A percentile compares a stretch with the other conserved stretches of the same genome.
Conservation (phyloP, 2,329 filamentous ascomycete species). For the Fusarium circinatum region DNA sequence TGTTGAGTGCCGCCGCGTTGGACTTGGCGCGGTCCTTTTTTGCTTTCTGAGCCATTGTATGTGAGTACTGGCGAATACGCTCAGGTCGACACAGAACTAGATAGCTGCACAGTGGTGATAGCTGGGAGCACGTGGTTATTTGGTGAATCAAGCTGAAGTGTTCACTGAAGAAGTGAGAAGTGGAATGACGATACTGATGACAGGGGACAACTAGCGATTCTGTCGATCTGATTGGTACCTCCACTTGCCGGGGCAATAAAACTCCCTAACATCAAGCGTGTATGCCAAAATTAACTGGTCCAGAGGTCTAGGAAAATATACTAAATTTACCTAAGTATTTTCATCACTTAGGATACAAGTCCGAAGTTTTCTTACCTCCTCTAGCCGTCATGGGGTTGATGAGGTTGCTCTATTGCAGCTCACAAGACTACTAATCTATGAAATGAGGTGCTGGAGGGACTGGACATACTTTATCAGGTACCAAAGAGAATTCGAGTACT, state of each 20-base stretch:
- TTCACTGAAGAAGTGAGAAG: slow-evolving; percentile 15
- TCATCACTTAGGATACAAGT: no score
- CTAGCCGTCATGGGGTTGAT: background rate
- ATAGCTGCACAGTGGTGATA: background rate
- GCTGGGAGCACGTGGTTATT: background rate
- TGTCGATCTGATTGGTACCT: slow-evolving; percentile 18
- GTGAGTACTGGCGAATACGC: background rate
- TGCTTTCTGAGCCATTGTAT: slow-evolving; percentile 69
- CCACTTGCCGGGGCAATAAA: slow-evolving; percentile 23
- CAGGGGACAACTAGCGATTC: slow-evolving; percentile 12
- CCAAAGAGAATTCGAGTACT: background rate
- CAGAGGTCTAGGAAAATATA: background rate
- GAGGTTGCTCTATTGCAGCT: background rate
- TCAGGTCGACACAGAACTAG: background rate
- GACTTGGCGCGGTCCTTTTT: slow-evolving; percentile 77
- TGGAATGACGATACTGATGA: slow-evolving; percentile 23
- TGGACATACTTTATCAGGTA: background rate
- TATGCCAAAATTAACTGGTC: background rate
- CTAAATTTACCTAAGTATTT: background rate
- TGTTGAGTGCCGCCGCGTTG: slow-evolving; percentile 81
- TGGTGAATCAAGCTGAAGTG: background rate
- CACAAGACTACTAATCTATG: background rate
- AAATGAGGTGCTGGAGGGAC: background rate
- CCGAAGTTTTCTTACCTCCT: background rate
- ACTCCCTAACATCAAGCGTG: background rate